Evolutionary conservation across 2,329 filamentous ascomycete species (phyloP).

Genomic region (Hypoxylon sp.): DNA sequence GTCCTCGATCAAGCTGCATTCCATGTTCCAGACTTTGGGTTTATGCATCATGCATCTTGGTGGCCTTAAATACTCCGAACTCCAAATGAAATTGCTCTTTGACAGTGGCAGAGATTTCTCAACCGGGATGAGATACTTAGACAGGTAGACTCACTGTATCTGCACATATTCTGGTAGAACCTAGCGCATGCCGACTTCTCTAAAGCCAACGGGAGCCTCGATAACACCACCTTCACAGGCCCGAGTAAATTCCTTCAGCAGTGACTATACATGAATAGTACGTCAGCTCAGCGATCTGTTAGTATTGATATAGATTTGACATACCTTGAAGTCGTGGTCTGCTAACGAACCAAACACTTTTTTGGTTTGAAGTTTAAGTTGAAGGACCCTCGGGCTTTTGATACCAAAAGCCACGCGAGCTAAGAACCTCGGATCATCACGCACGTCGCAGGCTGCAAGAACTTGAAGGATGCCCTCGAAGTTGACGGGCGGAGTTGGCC

Average conservation of each 20-base stretch:
- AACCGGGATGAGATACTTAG: too few species aligned
- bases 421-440: constrained; percentile 67
- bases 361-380: constrained; percentile 56
- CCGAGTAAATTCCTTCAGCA: constrained; percentile 44
- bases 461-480: constrained; percentile 52
- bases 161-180: too few species aligned
- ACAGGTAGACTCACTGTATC: too few species aligned
- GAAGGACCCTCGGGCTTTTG: constrained; percentile 61
- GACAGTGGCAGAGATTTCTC: too few species aligned
- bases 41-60: too few species aligned
- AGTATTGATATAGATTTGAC: constrained; percentile 19
- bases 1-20: too few species aligned
- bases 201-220: too few species aligned
- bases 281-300: constrained; percentile 12
- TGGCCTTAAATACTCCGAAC: too few species aligned
- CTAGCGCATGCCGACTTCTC: too few species aligned
- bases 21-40: too few species aligned
- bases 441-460: constrained; percentile 53
- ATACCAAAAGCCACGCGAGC: constrained; percentile 70
- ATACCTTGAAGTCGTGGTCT: constrained; percentile 62
- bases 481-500: constrained; percentile 52
- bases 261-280: constrained; percentile 31
- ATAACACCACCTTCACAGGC: constrained; percentile 40
- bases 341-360: constrained; percentile 61
- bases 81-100: too few species aligned